A percentile compares a stretch with the other conserved stretches of the same genome.
phyloP scores from a whole-genome alignment of 371 early-diverging fungal genomes.

The Syncephalastrum racemosum region DNA sequence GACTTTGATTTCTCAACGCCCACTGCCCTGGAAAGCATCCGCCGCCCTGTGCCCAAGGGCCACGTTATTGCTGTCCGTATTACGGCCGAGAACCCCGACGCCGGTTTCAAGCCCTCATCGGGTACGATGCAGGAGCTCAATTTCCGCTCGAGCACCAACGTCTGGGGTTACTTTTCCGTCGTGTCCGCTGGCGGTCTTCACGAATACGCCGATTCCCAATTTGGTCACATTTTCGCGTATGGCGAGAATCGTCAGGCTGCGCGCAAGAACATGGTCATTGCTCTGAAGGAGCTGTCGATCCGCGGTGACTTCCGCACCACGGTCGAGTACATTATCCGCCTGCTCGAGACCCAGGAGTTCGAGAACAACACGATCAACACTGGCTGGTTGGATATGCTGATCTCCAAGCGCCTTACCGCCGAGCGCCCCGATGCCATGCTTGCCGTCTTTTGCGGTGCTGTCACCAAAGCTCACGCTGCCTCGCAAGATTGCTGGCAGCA shows the following conservation, averaged over 20 bases:
- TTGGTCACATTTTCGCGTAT: constrained; percentile 98
- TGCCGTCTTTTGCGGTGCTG: constrained; percentile 92
- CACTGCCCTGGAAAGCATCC: constrained; percentile 74
- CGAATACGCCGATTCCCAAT: constrained; percentile 99
- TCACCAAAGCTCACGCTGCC: constrained; percentile 76
- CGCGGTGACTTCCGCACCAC: constrained; percentile 98
- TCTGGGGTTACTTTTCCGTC: constrained; percentile 99
- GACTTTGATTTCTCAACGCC: constrained; percentile 90
- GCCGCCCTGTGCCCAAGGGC: constrained; percentile 92
- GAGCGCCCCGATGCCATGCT: constrained; percentile 90
- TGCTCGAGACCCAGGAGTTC: constrained; percentile 91
- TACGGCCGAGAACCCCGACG: constrained; percentile 99
- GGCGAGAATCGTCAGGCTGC: constrained; percentile 94
- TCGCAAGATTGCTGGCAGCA: constrained; percentile 67
- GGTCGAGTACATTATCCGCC: constrained; percentile 93
- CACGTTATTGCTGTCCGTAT: constrained; percentile 99
- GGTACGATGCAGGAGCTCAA: constrained; percentile 96
- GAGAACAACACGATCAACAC: constrained; percentile 91
- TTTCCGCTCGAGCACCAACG: constrained; percentile 91
- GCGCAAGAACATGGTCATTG: constrained; percentile 95
- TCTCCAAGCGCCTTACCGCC: constrained; percentile 86
- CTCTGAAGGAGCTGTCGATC: constrained; percentile 96
- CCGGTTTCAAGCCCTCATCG: constrained; percentile 96
- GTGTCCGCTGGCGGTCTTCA: constrained; percentile 93
- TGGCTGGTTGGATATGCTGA: constrained; percentile 95